These are phyloP conservation scores for Kazachstania sp. DNA, from an alignment of 1,139 yeast genomes.

Conservation along the genomic window DNA sequence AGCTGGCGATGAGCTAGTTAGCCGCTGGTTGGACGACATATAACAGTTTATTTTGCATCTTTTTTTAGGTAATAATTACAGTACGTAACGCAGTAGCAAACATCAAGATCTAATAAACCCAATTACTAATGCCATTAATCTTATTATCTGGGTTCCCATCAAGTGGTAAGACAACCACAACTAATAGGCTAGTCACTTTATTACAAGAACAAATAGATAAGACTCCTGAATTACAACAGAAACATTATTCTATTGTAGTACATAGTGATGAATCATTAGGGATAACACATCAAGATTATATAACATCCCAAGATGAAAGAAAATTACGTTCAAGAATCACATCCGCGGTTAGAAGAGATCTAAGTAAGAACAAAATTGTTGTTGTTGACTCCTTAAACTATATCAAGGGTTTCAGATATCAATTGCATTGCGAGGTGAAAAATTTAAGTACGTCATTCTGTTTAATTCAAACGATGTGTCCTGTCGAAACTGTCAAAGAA, in stretches of 20 bases:
- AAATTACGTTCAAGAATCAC: slow-evolving; percentile 76
- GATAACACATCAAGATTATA: slow-evolving; percentile 57
- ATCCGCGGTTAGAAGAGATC: slow-evolving; percentile 78
- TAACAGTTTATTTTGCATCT: too few relatives aligned
- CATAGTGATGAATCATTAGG: slow-evolving; percentile 76
- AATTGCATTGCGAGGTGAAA: slow-evolving; percentile 87
- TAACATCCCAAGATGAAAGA: slow-evolving; percentile 66
- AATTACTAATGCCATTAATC: slow-evolving; percentile 63
- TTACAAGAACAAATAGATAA: slow-evolving; percentile 47
- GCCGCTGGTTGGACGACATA: too few relatives aligned
- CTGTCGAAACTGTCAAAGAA: slow-evolving; percentile 49
- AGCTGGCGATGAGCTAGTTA: too few relatives aligned
- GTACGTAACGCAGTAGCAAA: too few relatives aligned
- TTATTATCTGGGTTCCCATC: slow-evolving; percentile 79
- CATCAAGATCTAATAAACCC: background rate
- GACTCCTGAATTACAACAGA: slow-evolving; percentile 34
- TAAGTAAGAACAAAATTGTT: slow-evolving; percentile 62
- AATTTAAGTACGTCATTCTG: slow-evolving; percentile 76
- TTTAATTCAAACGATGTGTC: slow-evolving; percentile 68
- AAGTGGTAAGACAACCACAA: slow-evolving; percentile 76
- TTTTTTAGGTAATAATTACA: too few relatives aligned
- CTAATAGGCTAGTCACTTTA: slow-evolving; percentile 42
- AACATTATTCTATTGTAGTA: slow-evolving; percentile 45
- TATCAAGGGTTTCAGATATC: slow-evolving; percentile 93
- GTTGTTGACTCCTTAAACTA: slow-evolving; percentile 80